Base-by-base conservation (phyloP, 495 filamentous ascomycete species). In the Trichocladium antarcticum region DNA sequence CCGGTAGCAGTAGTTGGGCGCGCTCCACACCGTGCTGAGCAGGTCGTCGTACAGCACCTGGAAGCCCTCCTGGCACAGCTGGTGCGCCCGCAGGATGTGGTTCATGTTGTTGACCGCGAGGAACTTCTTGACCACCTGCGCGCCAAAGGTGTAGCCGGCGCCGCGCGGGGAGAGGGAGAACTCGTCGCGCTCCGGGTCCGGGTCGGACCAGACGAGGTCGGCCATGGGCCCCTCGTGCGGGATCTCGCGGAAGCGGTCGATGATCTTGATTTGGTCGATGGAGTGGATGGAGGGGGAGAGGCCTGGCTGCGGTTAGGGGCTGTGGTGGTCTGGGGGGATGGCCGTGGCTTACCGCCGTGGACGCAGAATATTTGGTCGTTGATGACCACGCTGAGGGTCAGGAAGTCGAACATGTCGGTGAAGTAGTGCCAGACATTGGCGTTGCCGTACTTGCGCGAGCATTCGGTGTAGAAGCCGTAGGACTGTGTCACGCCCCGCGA, bases 351-450 rank as follows among this genome's bases (percentile, higher is more conserved):
- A 76, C 76, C 89, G 55, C 92, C 92, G 65, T 98, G 92, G 6
- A 98, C 92, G 64, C 92, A 98, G 66, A 98, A 97, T 55, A 98
- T 97, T 64, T 96, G 85, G 65, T 98, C 83, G 68, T 96, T 92
- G 61, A 98, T 97, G 50, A 98, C 92, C 32, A 97, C 93, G 54
- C 85, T 92, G 38, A 98, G 70, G 3, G 90, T 95, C 45, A 98
- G 76, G 62, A 90, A 98, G 69, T 98, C 92, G 68, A 98, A 98
- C 90, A 98, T 96, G 68, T 98, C 92, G 44, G 92, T 98, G 59
- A 98, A 98, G 66, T 96, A 90, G 63, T 97, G 93, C 92, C 92
- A 98, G 9, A 98, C 93, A 54, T 92, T 95, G 28, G 92, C 87
- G 66, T 92, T 95, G 50, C 89, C 90, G 66, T 98, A 98, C 65